Conservation (phyloP, 1,284 basidiomycete species). For the Puccinia polysora region DNA sequence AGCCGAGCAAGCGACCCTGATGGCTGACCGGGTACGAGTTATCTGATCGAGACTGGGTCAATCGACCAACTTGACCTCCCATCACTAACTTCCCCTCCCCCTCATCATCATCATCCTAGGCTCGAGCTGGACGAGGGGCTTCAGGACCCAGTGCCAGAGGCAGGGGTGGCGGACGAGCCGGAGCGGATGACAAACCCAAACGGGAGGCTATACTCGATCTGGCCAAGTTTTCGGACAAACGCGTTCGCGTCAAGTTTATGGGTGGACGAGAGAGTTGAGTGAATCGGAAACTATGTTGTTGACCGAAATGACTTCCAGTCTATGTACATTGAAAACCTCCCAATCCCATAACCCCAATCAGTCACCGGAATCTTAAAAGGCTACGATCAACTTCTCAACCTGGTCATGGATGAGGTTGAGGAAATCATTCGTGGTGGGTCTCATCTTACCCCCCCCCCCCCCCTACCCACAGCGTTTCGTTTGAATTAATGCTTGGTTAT, state of each 20-base stretch:
- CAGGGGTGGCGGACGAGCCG: conserved; percentile 40
- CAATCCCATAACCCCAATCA: conserved; percentile 53
- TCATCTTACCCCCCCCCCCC: not conserved
- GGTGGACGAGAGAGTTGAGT: conserved; percentile 82
- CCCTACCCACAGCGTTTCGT: no score
- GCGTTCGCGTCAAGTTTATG: conserved; percentile 90
- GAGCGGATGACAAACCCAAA: conserved; percentile 68
- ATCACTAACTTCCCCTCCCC: conserved; percentile 5
- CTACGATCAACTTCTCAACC: conserved; percentile 91
- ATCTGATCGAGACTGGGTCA: no score
- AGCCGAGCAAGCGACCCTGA: no score
- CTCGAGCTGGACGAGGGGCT: conserved; percentile 50
- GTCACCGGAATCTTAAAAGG: conserved; percentile 90
- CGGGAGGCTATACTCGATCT: conserved; percentile 94
- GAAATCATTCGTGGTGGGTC: conserved; percentile 65
- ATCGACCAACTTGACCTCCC: no score
- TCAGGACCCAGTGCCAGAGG: conserved; percentile 45
- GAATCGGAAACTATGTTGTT: not conserved
- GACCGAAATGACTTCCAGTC: conserved; percentile 37
- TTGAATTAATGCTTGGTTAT: not conserved
- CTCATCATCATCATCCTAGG: conserved; percentile 42
- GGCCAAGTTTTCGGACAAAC: conserved; percentile 85
- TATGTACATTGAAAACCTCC: not conserved
- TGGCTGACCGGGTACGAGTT: no score
- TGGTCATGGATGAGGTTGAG: conserved; percentile 83